Percentiles rank a stretch among this genome's conserved stretches.
Evolutionary conservation across 2,329 filamentous ascomycete species (phyloP).

Genomic region (Fusarium siculi): DNA sequence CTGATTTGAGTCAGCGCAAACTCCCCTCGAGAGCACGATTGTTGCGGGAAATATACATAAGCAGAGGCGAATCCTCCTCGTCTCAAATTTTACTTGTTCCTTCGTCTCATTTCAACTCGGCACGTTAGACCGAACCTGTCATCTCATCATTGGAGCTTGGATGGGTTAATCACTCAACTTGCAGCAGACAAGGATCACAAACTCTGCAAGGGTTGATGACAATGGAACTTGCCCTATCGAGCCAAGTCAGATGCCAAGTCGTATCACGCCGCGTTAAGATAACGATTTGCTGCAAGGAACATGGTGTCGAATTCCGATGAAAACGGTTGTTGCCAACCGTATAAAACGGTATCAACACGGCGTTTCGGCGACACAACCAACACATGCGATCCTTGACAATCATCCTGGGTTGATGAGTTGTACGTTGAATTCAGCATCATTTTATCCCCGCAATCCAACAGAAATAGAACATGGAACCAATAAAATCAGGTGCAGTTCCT

Average conservation of each 20-base stretch:
- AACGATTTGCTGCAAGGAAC: slow-evolving; percentile 29
- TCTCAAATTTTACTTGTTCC: neutral
- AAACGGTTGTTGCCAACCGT: slow-evolving; percentile 12
- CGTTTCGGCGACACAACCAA: neutral
- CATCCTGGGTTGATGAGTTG: neutral
- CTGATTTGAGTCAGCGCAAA: neutral
- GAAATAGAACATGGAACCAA: neutral
- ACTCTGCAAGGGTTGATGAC: slow-evolving; percentile 8
- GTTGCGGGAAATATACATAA: too few species aligned
- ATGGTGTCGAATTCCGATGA: neutral
- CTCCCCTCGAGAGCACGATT: neutral
- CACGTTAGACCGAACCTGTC: neutral
- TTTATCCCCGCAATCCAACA: neutral
- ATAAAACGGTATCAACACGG: neutral
- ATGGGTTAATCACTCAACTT: slow-evolving; percentile 16
- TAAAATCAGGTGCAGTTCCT: neutral
- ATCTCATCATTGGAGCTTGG: neutral
- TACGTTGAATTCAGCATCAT: neutral
- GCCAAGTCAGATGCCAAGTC: slow-evolving; percentile 10
- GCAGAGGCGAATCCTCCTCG: neutral
- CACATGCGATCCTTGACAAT: neutral
- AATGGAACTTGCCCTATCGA: slow-evolving; percentile 10
- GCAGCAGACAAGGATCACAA: neutral
- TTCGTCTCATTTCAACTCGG: slow-evolving; percentile 19
- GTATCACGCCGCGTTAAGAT: neutral